phyloP scores from a whole-genome alignment of 1,284 basidiomycete species.

The Ustilago vetiveriae region DNA sequence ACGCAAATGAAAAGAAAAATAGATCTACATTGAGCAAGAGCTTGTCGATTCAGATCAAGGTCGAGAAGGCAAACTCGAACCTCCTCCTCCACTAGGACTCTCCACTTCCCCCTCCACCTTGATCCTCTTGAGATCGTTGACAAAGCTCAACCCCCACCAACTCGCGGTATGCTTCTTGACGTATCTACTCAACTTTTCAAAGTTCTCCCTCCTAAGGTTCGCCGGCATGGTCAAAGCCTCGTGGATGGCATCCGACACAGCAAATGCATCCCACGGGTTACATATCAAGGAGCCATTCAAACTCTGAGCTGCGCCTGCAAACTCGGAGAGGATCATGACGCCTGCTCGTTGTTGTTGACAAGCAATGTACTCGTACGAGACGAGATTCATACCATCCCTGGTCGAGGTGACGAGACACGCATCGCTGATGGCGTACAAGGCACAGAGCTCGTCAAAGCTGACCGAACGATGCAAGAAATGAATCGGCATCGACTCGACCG shows the following conservation, averaged over 20 bases:
- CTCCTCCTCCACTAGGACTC: slow-evolving; percentile 15
- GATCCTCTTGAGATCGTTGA: slow-evolving; percentile 53
- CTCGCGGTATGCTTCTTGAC: slow-evolving; percentile 65
- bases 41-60: too few species aligned
- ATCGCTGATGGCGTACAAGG: slow-evolving; percentile 93
- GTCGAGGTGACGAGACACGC: slow-evolving; percentile 95
- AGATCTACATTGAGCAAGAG: too few species aligned
- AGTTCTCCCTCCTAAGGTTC: slow-evolving; percentile 84
- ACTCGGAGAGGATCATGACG: slow-evolving; percentile 97
- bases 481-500: slow-evolving; percentile 98
- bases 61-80: slow-evolving; percentile 13
- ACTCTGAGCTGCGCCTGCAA: slow-evolving; percentile 92
- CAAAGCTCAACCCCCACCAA: slow-evolving; percentile 65
- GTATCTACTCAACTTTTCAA: slow-evolving; percentile 86
- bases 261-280: slow-evolving; percentile 73
- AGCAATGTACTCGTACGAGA: slow-evolving; percentile 99
- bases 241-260: slow-evolving; percentile 94
- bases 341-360: slow-evolving; percentile 92
- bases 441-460: slow-evolving; percentile 92
- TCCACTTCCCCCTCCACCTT: slow-evolving; percentile 42
- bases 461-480: slow-evolving; percentile 91
- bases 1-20: too few species aligned
- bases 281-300: slow-evolving; percentile 65
- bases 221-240: slow-evolving; percentile 89
- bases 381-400: slow-evolving; percentile 97